Conservation (phyloP, 1,284 basidiomycete species). For the Puccinia hordei region DNA sequence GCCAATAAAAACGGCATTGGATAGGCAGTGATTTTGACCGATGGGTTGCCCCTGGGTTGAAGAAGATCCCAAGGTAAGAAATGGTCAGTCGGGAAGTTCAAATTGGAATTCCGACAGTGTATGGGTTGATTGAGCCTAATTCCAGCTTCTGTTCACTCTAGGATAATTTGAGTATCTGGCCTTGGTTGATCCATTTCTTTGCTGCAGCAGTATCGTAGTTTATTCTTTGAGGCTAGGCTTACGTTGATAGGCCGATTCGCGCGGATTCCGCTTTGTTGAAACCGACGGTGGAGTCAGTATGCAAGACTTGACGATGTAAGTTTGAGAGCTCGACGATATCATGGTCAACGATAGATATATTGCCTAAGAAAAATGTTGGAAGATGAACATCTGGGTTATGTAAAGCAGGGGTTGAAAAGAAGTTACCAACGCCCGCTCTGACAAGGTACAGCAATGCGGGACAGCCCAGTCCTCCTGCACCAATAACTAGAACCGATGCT, state of each 20-base stretch:
- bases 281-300: conserved; percentile 77
- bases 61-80: conserved; percentile 3
- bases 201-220: conserved; percentile 23
- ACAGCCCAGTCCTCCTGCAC: conserved; percentile 94
- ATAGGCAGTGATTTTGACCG: conserved; percentile 66
- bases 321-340: conserved; percentile 90
- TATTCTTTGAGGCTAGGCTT: conserved; percentile 52
- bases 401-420: not conserved
- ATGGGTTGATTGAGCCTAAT: not conserved
- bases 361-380: conserved; percentile 63
- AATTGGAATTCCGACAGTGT: too few relatives aligned
- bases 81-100: not conserved
- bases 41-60: conserved; percentile 66
- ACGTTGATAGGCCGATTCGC: conserved; percentile 69
- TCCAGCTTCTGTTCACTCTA: not conserved
- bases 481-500: conserved; percentile 81
- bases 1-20: conserved; percentile 59
- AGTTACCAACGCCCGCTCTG: conserved; percentile 82
- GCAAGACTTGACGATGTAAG: conserved; percentile 88
- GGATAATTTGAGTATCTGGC: not conserved
- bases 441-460: conserved; percentile 91
- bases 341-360: conserved; percentile 84
- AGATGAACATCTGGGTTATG: not conserved
- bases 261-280: conserved; percentile 82
- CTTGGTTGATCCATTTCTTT: too few relatives aligned